Conservation (phyloP, 2,329 filamentous ascomycete genomes). For the Claviceps sp. region DNA sequence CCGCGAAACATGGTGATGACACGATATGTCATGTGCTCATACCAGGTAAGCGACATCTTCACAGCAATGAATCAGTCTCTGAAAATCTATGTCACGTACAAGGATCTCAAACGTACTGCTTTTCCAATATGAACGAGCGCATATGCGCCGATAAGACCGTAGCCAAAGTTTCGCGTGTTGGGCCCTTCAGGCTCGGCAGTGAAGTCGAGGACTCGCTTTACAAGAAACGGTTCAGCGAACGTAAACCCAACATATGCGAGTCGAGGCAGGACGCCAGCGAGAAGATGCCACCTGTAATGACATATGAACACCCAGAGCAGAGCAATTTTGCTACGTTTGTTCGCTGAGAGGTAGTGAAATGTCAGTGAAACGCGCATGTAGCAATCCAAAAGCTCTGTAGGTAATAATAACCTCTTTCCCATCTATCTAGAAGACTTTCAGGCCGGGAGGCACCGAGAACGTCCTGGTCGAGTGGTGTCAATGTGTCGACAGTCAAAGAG, state of each 20-base stretch:
- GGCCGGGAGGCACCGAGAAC: neutral
- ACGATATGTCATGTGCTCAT: slow-evolving; percentile 21
- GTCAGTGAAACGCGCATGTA: neutral
- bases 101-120: slow-evolving; percentile 18
- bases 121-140: slow-evolving; percentile 26
- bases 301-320: slow-evolving; percentile 12
- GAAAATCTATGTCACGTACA: slow-evolving; percentile 13
- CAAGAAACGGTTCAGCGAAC: slow-evolving; percentile 30
- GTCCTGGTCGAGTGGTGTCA: slow-evolving; percentile 1
- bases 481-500: neutral
- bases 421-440: neutral
- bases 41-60: neutral
- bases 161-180: slow-evolving; percentile 17
- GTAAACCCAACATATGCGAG: slow-evolving; percentile 23
- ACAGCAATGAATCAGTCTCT: slow-evolving; percentile 11
- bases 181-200: slow-evolving; percentile 12
- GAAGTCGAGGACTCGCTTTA: slow-evolving; percentile 21
- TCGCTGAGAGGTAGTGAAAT: slow-evolving; percentile 2
- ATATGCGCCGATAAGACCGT: slow-evolving; percentile 25
- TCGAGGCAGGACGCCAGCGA: slow-evolving; percentile 21
- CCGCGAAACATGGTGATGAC: slow-evolving; percentile 21
- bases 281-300: slow-evolving; percentile 15
- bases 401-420: neutral
- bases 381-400: neutral
- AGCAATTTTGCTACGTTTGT: slow-evolving; percentile 11